These are phyloP conservation scores for Parmelia sp. DNA, from an alignment of 495 filamentous ascomycete species.

Conservation along the genomic window DNA sequence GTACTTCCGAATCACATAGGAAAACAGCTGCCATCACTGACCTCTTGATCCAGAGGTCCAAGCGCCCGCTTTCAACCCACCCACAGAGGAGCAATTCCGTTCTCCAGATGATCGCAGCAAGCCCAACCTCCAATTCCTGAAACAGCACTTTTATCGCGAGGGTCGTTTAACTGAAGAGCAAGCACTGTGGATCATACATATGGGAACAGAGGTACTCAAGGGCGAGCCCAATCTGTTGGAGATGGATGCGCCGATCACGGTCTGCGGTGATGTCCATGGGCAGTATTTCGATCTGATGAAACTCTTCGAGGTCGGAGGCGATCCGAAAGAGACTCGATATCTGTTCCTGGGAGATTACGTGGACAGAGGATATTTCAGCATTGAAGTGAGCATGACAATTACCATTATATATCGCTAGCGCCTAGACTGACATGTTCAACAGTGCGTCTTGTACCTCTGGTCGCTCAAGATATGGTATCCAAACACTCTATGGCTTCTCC, in stretches of 20 bases:
- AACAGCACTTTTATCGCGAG: slow-evolving; percentile 97
- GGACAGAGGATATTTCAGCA: slow-evolving; percentile 96
- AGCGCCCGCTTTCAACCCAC: slow-evolving; percentile 87
- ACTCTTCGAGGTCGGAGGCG: slow-evolving; percentile 95
- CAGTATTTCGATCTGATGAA: slow-evolving; percentile 99
- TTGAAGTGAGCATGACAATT: slow-evolving; percentile 56
- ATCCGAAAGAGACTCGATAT: slow-evolving; percentile 92
- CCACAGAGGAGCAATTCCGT: slow-evolving; percentile 73
- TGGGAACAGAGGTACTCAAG: slow-evolving; percentile 74
- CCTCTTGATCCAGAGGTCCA: slow-evolving; percentile 65
- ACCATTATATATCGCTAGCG: not conserved
- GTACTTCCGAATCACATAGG: slow-evolving; percentile 42
- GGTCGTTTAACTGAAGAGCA: slow-evolving; percentile 95
- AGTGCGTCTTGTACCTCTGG: slow-evolving; percentile 97
- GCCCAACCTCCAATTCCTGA: slow-evolving; percentile 88
- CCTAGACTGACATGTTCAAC: slow-evolving; percentile 18
- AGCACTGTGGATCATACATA: slow-evolving; percentile 87
- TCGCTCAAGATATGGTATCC: slow-evolving; percentile 99
- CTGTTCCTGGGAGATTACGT: slow-evolving; percentile 98
- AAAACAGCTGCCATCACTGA: slow-evolving; percentile 21
- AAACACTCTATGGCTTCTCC: slow-evolving; percentile 90
- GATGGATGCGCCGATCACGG: slow-evolving; percentile 99
- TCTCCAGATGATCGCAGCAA: slow-evolving; percentile 77
- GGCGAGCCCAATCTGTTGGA: slow-evolving; percentile 91
- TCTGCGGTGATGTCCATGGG: slow-evolving; percentile 96